phyloP scores from a whole-genome alignment of 805 yeast species.

The Saccharomycopsis vini region DNA sequence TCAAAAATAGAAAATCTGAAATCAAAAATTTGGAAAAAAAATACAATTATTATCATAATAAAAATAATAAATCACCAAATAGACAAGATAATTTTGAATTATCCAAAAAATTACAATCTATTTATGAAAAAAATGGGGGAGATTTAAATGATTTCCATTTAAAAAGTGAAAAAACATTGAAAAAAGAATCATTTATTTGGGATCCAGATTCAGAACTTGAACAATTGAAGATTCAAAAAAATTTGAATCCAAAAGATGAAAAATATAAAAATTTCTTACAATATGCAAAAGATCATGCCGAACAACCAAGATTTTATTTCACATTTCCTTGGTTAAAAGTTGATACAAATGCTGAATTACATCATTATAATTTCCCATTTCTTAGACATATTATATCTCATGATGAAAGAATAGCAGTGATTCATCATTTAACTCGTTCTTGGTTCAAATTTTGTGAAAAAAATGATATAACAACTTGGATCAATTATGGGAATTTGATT shows the following conservation, averaged over 20 bases:
- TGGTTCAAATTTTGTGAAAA: conserved; percentile 44
- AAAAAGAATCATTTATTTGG: conserved; percentile 13
- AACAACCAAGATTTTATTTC: conserved; percentile 23
- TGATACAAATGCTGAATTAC: conserved; percentile 24
- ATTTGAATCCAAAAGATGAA: conserved; percentile 20
- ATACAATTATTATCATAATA: too few species aligned
- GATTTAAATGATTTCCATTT: conserved; percentile 11
- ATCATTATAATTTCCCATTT: conserved; percentile 28
- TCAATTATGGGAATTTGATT: conserved; percentile 54
- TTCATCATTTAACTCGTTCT: conserved; percentile 42
- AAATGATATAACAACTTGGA: conserved; percentile 44
- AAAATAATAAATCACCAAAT: not conserved
- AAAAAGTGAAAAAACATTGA: conserved; percentile 7
- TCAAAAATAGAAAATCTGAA: conserved; percentile 20
- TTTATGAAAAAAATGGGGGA: conserved; percentile 13
- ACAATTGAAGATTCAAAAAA: conserved; percentile 5
- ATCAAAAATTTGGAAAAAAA: not conserved
- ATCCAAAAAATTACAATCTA: not conserved
- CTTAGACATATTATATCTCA: conserved; percentile 25
- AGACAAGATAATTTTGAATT: conserved; percentile 13
- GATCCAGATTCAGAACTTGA: conserved; percentile 14
- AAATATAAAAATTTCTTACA: conserved; percentile 23
- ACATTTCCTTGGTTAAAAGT: conserved; percentile 23
- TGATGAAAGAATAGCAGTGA: conserved; percentile 24
- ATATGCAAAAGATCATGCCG: conserved; percentile 23